Evolutionary conservation across 768 basidiomycete species (phyloP).

Genomic region (Suillus alpinus): DNA sequence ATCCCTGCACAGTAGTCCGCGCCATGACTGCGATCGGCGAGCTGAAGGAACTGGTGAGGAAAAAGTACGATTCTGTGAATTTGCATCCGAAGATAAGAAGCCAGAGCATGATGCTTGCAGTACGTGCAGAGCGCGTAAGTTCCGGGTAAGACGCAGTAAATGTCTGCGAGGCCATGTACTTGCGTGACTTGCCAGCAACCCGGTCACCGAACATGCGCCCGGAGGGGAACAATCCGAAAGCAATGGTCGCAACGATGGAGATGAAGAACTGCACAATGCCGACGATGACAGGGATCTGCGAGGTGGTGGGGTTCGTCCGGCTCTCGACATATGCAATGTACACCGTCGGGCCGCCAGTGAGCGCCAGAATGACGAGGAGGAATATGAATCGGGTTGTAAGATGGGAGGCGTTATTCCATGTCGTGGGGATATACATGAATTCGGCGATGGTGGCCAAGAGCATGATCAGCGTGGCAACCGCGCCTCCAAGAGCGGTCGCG

Average conservation of each 20-base stretch:
- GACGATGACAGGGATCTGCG: constrained; percentile 82
- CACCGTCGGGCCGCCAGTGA: constrained; percentile 91
- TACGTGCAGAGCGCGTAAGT: constrained; percentile 67
- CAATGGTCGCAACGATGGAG: constrained; percentile 76
- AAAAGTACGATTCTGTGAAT: constrained; percentile 96
- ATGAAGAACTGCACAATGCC: constrained; percentile 93
- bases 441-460: constrained; percentile 90
- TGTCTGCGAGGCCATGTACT: constrained; percentile 98
- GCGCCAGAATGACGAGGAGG: constrained; percentile 85
- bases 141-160: constrained; percentile 97
- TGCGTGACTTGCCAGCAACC: constrained; percentile 94
- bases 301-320: constrained; percentile 41
- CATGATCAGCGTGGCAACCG: constrained; percentile 92
- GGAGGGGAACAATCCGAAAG: constrained; percentile 88
- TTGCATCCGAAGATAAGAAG: constrained; percentile 94
- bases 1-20: constrained; percentile 88
- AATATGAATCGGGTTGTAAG: constrained; percentile 91
- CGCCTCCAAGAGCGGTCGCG: constrained; percentile 92
- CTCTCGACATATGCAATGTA: constrained; percentile 88
- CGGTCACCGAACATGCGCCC: constrained; percentile 99
- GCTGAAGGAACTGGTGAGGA: constrained; percentile 95
- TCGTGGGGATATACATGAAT: constrained; percentile 96
- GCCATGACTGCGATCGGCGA: constrained; percentile 97
- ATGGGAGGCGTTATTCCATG: constrained; percentile 98
- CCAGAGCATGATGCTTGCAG: constrained; percentile 87